These are phyloP conservation scores for Thalassiosira exigua DNA, from an alignment of 352 stramenopile species.

Conservation along the genomic window DNA sequence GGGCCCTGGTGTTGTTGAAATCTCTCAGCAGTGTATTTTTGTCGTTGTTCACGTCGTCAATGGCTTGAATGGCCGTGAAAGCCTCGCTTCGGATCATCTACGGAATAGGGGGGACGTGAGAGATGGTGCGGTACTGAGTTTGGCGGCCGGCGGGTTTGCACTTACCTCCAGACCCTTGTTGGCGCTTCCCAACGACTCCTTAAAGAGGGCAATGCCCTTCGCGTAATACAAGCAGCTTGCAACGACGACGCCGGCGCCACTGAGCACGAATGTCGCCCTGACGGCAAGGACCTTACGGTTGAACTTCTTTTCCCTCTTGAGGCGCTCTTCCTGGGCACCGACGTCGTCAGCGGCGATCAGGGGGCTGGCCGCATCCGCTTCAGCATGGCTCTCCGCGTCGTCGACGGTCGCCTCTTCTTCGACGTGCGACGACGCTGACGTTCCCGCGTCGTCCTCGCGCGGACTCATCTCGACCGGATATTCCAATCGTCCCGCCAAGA, in stretches of 20 bases:
- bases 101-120: slow-evolving; percentile 10
- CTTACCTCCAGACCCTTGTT: neutral
- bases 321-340: neutral
- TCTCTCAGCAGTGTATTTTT: slow-evolving; percentile 20
- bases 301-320: slow-evolving; percentile 34
- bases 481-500: slow-evolving; percentile 35
- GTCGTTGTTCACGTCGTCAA: slow-evolving; percentile 20
- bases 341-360: neutral
- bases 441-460: neutral
- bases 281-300: slow-evolving; percentile 27
- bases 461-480: neutral
- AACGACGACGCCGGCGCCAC: slow-evolving; percentile 39
- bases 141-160: too few relatives aligned
- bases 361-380: neutral
- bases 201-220: slow-evolving; percentile 11
- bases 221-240: slow-evolving; percentile 31
- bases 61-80: slow-evolving; percentile 19
- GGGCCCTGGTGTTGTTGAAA: neutral
- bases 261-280: slow-evolving; percentile 33
- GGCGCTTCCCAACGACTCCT: neutral
- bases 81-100: slow-evolving; percentile 11
- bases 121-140: neutral
- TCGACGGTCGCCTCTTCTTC: neutral
- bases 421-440: neutral
- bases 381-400: neutral